Conservation (phyloP, 2,329 filamentous ascomycete genomes). For the Fusarium sp. region DNA sequence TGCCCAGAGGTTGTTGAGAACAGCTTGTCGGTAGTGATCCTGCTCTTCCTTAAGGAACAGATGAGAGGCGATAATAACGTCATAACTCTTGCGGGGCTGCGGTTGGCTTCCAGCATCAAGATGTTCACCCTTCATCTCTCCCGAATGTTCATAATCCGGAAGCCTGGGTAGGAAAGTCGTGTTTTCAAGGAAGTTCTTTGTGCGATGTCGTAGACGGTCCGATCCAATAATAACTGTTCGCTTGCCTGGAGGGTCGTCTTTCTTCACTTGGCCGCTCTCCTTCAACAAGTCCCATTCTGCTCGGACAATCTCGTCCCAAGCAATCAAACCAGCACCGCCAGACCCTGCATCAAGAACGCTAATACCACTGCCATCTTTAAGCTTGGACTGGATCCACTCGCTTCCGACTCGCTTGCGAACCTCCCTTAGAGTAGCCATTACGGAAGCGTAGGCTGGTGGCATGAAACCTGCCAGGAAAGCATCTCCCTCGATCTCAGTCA, state of each 20-base stretch:
- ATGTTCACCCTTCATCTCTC: constrained; percentile 68
- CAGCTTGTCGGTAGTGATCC: constrained; percentile 79
- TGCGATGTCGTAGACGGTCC: constrained; percentile 78
- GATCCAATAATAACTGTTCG: constrained; percentile 85
- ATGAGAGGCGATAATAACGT: constrained; percentile 91
- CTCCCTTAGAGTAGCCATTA: constrained; percentile 77
- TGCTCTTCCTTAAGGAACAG: constrained; percentile 81
- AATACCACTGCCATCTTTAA: constrained; percentile 67
- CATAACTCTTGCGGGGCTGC: constrained; percentile 80
- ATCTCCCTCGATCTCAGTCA: constrained; percentile 82
- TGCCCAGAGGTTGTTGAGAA: constrained; percentile 91
- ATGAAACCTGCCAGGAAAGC: constrained; percentile 77
- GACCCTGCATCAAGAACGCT: constrained; percentile 80
- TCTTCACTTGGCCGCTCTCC: constrained; percentile 60
- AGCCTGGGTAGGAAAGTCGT: constrained; percentile 92
- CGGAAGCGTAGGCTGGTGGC: constrained; percentile 77
- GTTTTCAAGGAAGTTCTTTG: constrained; percentile 83
- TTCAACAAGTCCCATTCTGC: constrained; percentile 84
- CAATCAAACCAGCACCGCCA: constrained; percentile 78
- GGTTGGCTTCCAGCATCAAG: constrained; percentile 69
- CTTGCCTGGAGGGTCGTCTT: constrained; percentile 71
- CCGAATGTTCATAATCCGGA: constrained; percentile 83
- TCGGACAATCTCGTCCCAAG: constrained; percentile 81
- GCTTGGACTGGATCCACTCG: constrained; percentile 75
- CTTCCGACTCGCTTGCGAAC: constrained; percentile 78